phyloP scores from a whole-genome alignment of 768 basidiomycete species.

The Mycena metata region DNA sequence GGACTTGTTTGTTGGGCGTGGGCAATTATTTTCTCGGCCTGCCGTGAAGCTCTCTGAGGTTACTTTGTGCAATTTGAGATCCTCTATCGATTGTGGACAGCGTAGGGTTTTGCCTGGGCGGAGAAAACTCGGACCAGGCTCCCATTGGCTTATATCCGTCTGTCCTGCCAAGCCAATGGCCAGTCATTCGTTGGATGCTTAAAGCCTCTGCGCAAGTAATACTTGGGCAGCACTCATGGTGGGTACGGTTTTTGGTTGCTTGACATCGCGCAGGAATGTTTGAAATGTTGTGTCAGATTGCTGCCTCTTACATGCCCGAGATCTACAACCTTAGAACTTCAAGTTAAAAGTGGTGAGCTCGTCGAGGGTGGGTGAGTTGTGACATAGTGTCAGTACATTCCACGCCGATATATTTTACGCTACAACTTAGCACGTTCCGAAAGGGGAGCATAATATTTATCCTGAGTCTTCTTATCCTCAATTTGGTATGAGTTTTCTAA shows the following conservation, averaged over 20 bases:
- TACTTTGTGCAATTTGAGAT: not conserved
- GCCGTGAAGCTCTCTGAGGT: no score
- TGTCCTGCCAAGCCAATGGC: slow-evolving; percentile 4
- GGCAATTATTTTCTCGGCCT: no score
- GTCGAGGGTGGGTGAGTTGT: slow-evolving; percentile 10
- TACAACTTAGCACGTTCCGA: no score
- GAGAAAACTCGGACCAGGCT: not conserved
- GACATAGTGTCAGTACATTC: slow-evolving; percentile 5
- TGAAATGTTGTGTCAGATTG: not conserved
- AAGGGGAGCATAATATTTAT: no score
- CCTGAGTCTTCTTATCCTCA: no score
- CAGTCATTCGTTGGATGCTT: not conserved
- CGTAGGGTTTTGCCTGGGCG: not conserved
- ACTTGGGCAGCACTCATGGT: not conserved
- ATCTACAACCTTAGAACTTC: slow-evolving; percentile 23
- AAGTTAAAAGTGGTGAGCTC: slow-evolving; percentile 14
- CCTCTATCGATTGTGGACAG: not conserved
- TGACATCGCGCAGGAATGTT: not conserved
- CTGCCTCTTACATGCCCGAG: slow-evolving; percentile 9
- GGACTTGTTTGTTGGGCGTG: no score
- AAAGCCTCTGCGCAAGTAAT: not conserved
- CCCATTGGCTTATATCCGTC: not conserved
- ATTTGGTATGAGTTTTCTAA: no score
- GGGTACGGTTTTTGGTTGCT: not conserved
- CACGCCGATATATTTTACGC: no score